These are phyloP conservation scores for Ascoidea asiatica DNA, from an alignment of 805 yeast species.

Conservation along the genomic window DNA sequence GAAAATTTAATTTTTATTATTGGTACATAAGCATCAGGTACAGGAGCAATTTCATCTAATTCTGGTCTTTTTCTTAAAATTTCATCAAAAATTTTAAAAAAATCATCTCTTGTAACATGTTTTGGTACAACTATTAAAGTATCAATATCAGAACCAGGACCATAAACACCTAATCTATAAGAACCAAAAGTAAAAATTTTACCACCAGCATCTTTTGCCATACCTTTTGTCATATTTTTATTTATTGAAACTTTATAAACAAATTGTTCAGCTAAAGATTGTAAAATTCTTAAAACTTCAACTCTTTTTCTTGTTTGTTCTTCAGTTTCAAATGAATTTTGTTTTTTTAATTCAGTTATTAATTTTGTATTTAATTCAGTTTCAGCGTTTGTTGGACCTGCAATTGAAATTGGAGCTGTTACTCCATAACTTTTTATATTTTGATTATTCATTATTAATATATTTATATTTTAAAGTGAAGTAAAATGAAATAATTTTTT, in stretches of 20 bases:
- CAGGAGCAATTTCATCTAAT: constrained; percentile 81
- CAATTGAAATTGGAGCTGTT: constrained; percentile 75
- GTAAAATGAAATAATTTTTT: too few relatives aligned
- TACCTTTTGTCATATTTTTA: constrained; percentile 91
- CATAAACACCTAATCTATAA: constrained; percentile 88
- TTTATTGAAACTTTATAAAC: constrained; percentile 68
- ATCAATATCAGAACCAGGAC: constrained; percentile 97
- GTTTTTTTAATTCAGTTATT: constrained; percentile 64
- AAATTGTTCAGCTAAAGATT: constrained; percentile 64
- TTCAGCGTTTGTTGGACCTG: constrained; percentile 75
- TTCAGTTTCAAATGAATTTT: constrained; percentile 85
- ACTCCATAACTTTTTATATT: constrained; percentile 37
- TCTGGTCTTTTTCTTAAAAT: constrained; percentile 64
- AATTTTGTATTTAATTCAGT: constrained; percentile 59
- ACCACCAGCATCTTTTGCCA: constrained; percentile 97
- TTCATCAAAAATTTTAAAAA: constrained; percentile 67
- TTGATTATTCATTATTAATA: too few relatives aligned
- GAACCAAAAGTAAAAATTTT: constrained; percentile 95
- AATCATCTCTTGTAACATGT: constrained; percentile 83
- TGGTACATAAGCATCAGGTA: constrained; percentile 97
- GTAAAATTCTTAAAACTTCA: constrained; percentile 57
- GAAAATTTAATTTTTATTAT: constrained; percentile 78
- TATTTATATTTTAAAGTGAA: too few relatives aligned
- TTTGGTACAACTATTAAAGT: constrained; percentile 94
- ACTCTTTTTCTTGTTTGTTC: constrained; percentile 71